Base-by-base conservation (phyloP, 2,329 filamentous ascomycete genomes). In the Trichophyton mentagrophytes region DNA sequence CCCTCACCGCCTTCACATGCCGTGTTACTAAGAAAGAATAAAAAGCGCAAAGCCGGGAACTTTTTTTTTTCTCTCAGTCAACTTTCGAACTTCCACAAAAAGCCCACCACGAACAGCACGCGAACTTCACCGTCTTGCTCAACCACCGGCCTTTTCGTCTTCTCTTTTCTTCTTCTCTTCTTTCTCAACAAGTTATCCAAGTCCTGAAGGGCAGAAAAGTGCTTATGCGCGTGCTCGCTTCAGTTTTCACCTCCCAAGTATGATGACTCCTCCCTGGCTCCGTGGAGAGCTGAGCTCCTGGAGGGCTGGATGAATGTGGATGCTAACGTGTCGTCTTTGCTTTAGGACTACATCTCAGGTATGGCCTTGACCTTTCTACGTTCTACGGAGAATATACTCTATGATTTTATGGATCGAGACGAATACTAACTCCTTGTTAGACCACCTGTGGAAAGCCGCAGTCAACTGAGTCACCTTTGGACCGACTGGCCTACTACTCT, bases 201-300 rank as follows among this genome's bases (percentile, higher is more conserved):
- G 69, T 73, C 73, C 74, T 71, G 70, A 69, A 64, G 65, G 66
- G 67, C 67, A 72, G 71, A 72, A 66, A 80, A 80, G 86, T 85
- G 81, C 85, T 86, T 87, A 90, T 90, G 87, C 87, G 85, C 86
- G 86, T 86, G 81, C 85, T 86, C 82, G 81, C 83, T 78, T 89
- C 88, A 77, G 82, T 86, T 76, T 91, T 90, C 81, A 91, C 88
- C 79, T 91, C 87, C 78, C 88, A 91, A 85, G 87, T 89, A 86
- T 65, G 80, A 13, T n/a, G 15, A 38, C 33, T 38, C 33, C 9
- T 40, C 27, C 40, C 30, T 47, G 20, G 40, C 40, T 44, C 15
- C n/a, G 40, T 38, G 33, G 33, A 38, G 33, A 38, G 33, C 33
- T 44, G 40, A n/a, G 40, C 40, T 44, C 15, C 40, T 17, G 40